These are phyloP conservation scores for Ogataea naganishii DNA, from an alignment of 805 yeast species.

Conservation along the genomic window DNA sequence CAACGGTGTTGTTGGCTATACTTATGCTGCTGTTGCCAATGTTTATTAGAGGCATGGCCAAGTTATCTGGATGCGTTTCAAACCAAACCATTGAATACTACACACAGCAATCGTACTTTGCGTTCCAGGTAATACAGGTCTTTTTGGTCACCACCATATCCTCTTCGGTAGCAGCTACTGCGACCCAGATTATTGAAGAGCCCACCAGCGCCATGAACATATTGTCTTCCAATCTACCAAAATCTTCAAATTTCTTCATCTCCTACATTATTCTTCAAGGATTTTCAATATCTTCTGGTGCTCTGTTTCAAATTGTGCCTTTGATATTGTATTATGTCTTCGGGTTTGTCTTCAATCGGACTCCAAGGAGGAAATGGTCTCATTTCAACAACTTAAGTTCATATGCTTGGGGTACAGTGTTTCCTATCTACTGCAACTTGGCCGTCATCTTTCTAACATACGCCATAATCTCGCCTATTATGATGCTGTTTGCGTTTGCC, in stretches of 20 bases:
- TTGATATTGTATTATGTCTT: conserved; percentile 51
- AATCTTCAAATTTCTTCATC: conserved; percentile 64
- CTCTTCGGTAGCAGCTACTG: conserved; percentile 64
- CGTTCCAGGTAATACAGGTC: conserved; percentile 62
- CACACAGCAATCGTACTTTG: conserved; percentile 63
- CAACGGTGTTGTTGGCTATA: conserved; percentile 55
- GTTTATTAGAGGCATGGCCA: conserved; percentile 56
- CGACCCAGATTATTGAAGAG: conserved; percentile 47
- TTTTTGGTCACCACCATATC: conserved; percentile 64
- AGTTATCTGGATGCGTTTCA: conserved; percentile 48
- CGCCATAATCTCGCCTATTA: conserved; percentile 73
- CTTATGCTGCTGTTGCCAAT: conserved; percentile 62
- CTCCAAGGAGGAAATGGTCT: conserved; percentile 59
- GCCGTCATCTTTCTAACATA: conserved; percentile 63
- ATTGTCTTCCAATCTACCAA: conserved; percentile 62
- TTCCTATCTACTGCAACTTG: conserved; percentile 68
- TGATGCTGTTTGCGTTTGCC: conserved; percentile 61
- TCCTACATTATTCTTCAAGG: conserved; percentile 66
- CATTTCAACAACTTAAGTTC: conserved; percentile 48
- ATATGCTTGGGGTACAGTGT: conserved; percentile 65
- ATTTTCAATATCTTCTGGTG: conserved; percentile 54
- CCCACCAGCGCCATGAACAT: conserved; percentile 52
- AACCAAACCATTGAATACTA: conserved; percentile 49
- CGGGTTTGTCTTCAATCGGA: conserved; percentile 47
- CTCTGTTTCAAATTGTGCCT: conserved; percentile 53